Evolutionary conservation across 805 yeast genomes (phyloP).

Genomic region (Geotrichum ghanense): DNA sequence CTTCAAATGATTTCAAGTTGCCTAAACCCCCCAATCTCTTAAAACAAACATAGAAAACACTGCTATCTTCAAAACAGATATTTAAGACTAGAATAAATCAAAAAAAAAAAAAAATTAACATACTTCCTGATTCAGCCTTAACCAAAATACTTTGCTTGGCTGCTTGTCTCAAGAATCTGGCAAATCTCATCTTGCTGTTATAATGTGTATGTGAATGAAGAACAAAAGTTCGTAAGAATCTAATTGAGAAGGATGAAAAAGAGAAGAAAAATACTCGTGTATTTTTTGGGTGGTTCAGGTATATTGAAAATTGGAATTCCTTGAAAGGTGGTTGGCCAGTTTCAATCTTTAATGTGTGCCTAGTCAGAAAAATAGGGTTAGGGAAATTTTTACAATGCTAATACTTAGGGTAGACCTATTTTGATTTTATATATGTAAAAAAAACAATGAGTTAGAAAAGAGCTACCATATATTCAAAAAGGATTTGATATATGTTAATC

Average conservation of each 20-base stretch:
- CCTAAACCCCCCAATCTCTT: no score
- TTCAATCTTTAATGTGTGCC: not conserved
- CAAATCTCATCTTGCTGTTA: slow-evolving; percentile 9
- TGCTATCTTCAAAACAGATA: no score
- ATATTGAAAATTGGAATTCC: not conserved
- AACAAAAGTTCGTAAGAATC: no score
- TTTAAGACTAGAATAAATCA: not conserved
- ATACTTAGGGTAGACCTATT: no score
- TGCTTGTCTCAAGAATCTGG: slow-evolving; percentile 8
- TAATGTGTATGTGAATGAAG: no score
- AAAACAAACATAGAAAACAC: no score
- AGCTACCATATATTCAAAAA: no score
- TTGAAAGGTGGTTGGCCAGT: slow-evolving; percentile 1
- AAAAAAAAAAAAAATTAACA: not conserved
- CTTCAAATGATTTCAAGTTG: no score
- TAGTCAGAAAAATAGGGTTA: not conserved
- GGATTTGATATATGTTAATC: no score
- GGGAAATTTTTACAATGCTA: no score
- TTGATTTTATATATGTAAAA: not conserved
- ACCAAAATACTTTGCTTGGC: slow-evolving; percentile 1
- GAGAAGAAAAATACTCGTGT: not conserved
- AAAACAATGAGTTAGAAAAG: not conserved
- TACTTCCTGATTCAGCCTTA: not conserved
- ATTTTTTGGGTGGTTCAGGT: not conserved
- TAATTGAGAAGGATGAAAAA: not conserved